Base-by-base conservation (phyloP, 1,284 basidiomycete genomes). In the Ganoderma lingzhi region DNA sequence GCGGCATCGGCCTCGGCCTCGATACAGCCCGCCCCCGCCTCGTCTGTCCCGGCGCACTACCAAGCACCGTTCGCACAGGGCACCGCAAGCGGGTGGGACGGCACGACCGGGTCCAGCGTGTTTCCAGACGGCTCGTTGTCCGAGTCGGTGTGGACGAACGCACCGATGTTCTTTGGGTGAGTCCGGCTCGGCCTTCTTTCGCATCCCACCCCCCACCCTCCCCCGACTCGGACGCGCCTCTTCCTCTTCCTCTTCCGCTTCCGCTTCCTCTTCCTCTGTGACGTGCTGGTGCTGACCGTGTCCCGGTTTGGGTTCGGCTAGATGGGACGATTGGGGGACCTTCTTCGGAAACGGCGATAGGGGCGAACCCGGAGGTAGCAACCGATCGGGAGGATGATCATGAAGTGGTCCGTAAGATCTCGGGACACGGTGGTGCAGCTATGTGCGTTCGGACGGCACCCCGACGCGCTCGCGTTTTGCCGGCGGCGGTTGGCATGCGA, bases 21-120 rank as follows among this genome's bases (percentile, higher is more conserved):
- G 76, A 89, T 6, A 12, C 39, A 61, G 12, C 23, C 39, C n/a
- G 87, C 88, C 0, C 77, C 87, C 32, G 87, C 87, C 68, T 88
- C 42, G 6, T 28, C 23, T 12, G 44, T 15, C 3, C 2, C 64
- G 12, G 37, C 32, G 0, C 39, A 23, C n/a, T 19, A 51, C 10
- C 39, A 48, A 17, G 35, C 66, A 10, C 28, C 60, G 19, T 23
- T 59, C 9, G 59, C 37, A 1, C 6, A 15, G 12, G 59, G n/a
- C 9, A 15, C 39, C 2, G 39, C 37, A 2, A 17, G 39, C 23
- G 39, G 5, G 17, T 42, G 39, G 59, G 28, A 42, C 9, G 59
- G 39, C 23, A 30, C 23, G 12, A n/a, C 39, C 19, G 59, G 41
- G 39, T 70, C 39, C 12, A 35, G 35, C 35, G 66, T 66, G 32